These are phyloP conservation scores for Neohortaea acidophila DNA, from an alignment of 495 filamentous ascomycete genomes.

Conservation along the genomic window DNA sequence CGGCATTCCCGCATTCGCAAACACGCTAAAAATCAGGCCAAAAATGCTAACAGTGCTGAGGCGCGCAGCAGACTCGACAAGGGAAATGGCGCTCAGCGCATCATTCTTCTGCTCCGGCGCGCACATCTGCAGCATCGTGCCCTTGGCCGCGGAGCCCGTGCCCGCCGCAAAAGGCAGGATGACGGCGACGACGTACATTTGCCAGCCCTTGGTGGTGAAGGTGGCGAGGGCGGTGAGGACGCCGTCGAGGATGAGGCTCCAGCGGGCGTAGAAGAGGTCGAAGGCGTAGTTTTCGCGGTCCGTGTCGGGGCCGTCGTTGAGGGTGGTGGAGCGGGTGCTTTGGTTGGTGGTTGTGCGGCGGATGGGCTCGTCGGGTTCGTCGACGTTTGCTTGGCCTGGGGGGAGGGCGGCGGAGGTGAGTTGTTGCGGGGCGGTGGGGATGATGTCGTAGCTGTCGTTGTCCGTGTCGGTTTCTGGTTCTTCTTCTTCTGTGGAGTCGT, in stretches of 20 bases:
- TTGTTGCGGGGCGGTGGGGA: conserved; percentile 11
- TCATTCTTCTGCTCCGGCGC: conserved; percentile 32
- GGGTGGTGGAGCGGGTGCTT: background rate
- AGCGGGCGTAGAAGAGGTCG: conserved; percentile 39
- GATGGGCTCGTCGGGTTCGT: conserved; percentile 27
- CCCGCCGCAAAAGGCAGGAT: conserved; percentile 40
- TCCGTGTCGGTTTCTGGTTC: background rate
- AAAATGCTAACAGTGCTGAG: conserved; percentile 38
- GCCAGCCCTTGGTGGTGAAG: conserved; percentile 36
- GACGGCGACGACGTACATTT: conserved; percentile 37
- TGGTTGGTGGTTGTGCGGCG: background rate
- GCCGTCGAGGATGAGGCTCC: conserved; percentile 38
- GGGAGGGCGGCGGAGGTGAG: conserved; percentile 8
- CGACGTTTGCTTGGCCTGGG: conserved; percentile 26
- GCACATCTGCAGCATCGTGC: conserved; percentile 42
- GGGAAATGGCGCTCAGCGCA: conserved; percentile 39
- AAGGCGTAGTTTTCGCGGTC: conserved; percentile 33
- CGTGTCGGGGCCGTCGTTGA: background rate
- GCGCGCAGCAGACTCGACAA: conserved; percentile 40
- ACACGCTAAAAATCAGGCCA: conserved; percentile 37
- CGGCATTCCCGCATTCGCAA: conserved; percentile 34
- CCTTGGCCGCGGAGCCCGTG: conserved; percentile 40
- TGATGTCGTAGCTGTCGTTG: conserved; percentile 3
- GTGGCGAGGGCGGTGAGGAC: conserved; percentile 35
- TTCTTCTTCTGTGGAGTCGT: too few species aligned